phyloP scores from a whole-genome alignment of 306 rosid genomes.

The Dalbergia oliveri region DNA sequence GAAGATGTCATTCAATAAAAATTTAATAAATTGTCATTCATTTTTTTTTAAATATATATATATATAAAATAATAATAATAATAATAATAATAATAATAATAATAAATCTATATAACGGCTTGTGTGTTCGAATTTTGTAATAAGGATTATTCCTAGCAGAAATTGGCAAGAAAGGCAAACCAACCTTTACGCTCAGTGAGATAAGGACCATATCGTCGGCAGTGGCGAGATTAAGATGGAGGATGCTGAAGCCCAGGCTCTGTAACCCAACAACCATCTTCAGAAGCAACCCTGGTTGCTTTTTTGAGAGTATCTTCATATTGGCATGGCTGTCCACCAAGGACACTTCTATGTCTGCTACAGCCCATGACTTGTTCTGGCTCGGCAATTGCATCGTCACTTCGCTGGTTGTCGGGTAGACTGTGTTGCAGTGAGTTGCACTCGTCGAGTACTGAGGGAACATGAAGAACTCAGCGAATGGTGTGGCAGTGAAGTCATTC shows the following conservation, averaged over 20 bases:
- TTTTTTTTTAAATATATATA: no score
- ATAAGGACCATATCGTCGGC: slow-evolving; percentile 70
- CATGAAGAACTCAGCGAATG: slow-evolving; percentile 78
- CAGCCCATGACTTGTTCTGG: slow-evolving; percentile 42
- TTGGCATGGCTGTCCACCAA: slow-evolving; percentile 81
- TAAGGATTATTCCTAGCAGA: no score
- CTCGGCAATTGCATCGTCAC: neutral
- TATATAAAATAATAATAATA: no score
- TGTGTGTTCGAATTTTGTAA: no score
- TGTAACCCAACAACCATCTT: slow-evolving; percentile 71
- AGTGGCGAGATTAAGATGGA: slow-evolving; percentile 78
- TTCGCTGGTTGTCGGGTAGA: slow-evolving; percentile 35
- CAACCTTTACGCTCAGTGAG: slow-evolving; percentile 82
- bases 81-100: no score
- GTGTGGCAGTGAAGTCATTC: neutral
- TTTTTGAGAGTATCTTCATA: slow-evolving; percentile 71
- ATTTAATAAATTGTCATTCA: no score
- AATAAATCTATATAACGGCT: no score
- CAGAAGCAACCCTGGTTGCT: slow-evolving; percentile 61
- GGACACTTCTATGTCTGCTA: slow-evolving; percentile 81
- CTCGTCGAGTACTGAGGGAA: slow-evolving; percentile 80
- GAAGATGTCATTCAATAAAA: no score
- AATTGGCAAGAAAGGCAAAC: neutral
- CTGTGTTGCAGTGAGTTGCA: slow-evolving; percentile 45
- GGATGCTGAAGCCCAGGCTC: slow-evolving; percentile 59